A percentile compares a stretch with the other conserved stretches of the same genome.
phyloP scores from a whole-genome alignment of 1,139 yeast species.

The Geotrichum histeridarum region DNA sequence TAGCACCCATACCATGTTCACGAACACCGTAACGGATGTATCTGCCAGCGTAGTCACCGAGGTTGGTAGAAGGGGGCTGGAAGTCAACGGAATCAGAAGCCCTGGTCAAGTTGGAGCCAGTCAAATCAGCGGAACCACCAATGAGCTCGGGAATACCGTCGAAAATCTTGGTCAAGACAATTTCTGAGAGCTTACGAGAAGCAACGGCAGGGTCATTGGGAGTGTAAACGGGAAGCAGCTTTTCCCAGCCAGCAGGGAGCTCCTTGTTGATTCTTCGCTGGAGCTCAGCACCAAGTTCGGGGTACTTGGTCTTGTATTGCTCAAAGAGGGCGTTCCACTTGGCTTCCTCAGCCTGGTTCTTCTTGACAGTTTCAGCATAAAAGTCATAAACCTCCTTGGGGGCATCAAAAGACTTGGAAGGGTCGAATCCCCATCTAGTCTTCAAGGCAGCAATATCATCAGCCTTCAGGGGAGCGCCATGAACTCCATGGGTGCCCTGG shows the following conservation, averaged over 20 bases:
- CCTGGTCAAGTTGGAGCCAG: slow-evolving; percentile 96
- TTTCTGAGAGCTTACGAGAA: slow-evolving; percentile 92
- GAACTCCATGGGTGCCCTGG: slow-evolving; percentile 88
- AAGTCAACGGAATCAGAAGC: slow-evolving; percentile 80
- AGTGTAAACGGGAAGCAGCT: slow-evolving; percentile 72
- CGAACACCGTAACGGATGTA: slow-evolving; percentile 98
- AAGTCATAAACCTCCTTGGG: slow-evolving; percentile 78
- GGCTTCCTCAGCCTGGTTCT: slow-evolving; percentile 59
- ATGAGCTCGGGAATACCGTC: slow-evolving; percentile 77
- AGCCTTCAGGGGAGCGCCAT: slow-evolving; percentile 93
- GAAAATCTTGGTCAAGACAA: slow-evolving; percentile 61
- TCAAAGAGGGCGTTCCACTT: slow-evolving; percentile 69
- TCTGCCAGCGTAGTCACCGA: slow-evolving; percentile 89
- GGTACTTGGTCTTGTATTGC: slow-evolving; percentile 64
- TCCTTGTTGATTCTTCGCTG: slow-evolving; percentile 74
- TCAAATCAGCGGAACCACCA: slow-evolving; percentile 98
- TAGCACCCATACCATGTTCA: slow-evolving; percentile 99
- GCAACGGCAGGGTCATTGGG: slow-evolving; percentile 80
- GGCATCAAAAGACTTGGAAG: slow-evolving; percentile 71
- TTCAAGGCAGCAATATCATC: slow-evolving; percentile 91
- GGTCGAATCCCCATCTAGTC: slow-evolving; percentile 81
- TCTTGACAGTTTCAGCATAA: slow-evolving; percentile 54
- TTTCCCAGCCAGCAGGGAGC: slow-evolving; percentile 82
- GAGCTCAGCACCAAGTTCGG: slow-evolving; percentile 75
- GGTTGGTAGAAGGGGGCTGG: slow-evolving; percentile 80